These are phyloP conservation scores for Malbranchea zuffiana DNA, from an alignment of 2,329 filamentous ascomycete species.

Conservation along the genomic window DNA sequence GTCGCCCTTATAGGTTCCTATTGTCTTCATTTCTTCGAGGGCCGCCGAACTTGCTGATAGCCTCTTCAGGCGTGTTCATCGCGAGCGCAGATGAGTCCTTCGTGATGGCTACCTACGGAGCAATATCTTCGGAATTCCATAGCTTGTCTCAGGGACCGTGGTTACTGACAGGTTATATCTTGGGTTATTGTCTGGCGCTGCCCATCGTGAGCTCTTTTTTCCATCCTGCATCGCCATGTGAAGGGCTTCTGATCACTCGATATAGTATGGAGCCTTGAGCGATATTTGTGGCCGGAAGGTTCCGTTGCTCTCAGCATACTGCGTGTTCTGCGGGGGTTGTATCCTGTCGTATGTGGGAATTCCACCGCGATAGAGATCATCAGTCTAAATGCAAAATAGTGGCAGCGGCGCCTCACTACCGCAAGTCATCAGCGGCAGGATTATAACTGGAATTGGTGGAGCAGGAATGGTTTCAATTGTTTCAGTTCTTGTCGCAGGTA, in stretches of 20 bases:
- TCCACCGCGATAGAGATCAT: neutral
- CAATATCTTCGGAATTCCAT: conserved; percentile 13
- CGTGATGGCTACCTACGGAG: conserved; percentile 11
- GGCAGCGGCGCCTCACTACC: conserved; percentile 8
- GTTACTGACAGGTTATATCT: conserved; percentile 12
- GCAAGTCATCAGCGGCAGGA: conserved; percentile 12
- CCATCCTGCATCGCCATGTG: neutral
- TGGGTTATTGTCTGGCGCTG: conserved; percentile 10
- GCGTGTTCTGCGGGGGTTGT: conserved; percentile 12
- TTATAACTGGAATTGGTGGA: conserved; percentile 13
- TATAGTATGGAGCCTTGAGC: conserved; percentile 13
- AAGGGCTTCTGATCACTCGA: neutral
- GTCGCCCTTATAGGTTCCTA: too few relatives aligned
- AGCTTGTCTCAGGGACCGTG: conserved; percentile 7
- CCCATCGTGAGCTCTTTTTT: conserved; percentile 10
- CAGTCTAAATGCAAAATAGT: neutral
- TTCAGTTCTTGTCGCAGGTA: conserved; percentile 13
- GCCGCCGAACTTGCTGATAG: too few relatives aligned
- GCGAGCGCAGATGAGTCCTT: conserved; percentile 12
- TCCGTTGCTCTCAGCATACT: conserved; percentile 10
- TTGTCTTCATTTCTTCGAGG: too few relatives aligned
- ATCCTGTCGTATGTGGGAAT: conserved; percentile 7
- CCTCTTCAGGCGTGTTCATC: conserved; percentile 13
- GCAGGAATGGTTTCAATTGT: conserved; percentile 13
- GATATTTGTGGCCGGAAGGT: conserved; percentile 14